Conservation (phyloP, 805 yeast species). For the Lachancea waltii region DNA sequence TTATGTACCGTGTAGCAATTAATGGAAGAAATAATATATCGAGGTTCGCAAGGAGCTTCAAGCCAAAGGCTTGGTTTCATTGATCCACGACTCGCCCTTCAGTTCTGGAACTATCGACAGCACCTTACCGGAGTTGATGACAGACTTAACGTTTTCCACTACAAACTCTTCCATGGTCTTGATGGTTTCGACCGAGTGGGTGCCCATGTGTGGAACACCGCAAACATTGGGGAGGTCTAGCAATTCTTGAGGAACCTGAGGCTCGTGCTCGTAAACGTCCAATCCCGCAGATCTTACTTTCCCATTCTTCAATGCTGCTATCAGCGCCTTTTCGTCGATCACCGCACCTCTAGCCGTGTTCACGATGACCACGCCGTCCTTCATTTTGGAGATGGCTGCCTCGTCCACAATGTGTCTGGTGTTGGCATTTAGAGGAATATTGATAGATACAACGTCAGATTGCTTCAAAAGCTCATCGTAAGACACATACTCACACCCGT, state of each 20-base stretch:
- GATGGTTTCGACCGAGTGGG: conserved; percentile 69
- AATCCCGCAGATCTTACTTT: conserved; percentile 62
- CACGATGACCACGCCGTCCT: conserved; percentile 65
- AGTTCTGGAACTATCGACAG: conserved; percentile 78
- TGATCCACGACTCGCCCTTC: conserved; percentile 30
- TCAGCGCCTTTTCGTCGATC: conserved; percentile 57
- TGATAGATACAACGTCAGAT: conserved; percentile 67
- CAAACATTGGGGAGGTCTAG: conserved; percentile 60
- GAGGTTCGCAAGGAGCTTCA: background rate
- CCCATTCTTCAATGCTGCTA: conserved; percentile 51
- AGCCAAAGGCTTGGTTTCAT: conserved; percentile 15
- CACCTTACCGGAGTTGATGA: conserved; percentile 60
- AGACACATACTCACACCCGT: conserved; percentile 61
- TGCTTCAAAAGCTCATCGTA: conserved; percentile 58
- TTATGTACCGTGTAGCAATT: background rate
- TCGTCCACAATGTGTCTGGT: conserved; percentile 67
- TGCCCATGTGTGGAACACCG: conserved; percentile 85
- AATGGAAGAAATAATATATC: background rate
- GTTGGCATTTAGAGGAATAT: conserved; percentile 65
- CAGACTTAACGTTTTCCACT: conserved; percentile 58
- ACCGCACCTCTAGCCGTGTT: conserved; percentile 90
- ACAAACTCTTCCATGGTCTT: conserved; percentile 75
- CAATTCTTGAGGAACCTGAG: conserved; percentile 59
- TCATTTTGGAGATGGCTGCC: conserved; percentile 59
- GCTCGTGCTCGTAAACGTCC: conserved; percentile 75